phyloP scores from a whole-genome alignment of 805 yeast species.

The Cephaloascus fragrans region DNA sequence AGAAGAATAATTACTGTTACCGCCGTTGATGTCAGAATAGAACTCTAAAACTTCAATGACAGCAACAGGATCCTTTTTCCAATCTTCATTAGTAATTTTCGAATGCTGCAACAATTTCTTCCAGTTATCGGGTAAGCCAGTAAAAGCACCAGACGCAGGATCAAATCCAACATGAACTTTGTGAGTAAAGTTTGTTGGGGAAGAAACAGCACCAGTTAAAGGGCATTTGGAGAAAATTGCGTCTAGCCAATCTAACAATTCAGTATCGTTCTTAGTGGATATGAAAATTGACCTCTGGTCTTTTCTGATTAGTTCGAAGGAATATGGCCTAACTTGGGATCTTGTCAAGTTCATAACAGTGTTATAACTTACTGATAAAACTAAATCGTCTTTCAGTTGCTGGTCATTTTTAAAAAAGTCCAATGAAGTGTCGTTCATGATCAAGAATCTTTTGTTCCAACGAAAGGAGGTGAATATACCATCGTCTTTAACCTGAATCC shows the following conservation, averaged over 20 bases:
- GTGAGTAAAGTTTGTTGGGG: constrained; percentile 92
- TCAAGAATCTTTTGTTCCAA: constrained; percentile 86
- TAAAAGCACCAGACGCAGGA: constrained; percentile 56
- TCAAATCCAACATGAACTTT: constrained; percentile 85
- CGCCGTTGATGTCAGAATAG: constrained; percentile 37
- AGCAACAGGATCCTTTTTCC: constrained; percentile 55
- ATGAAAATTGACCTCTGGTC: constrained; percentile 56
- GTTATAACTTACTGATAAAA: constrained; percentile 43
- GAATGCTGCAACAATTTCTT: constrained; percentile 45
- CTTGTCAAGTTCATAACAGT: constrained; percentile 57
- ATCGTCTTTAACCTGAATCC: constrained; percentile 90
- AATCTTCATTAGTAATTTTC: constrained; percentile 51
- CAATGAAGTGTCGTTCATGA: constrained; percentile 64
- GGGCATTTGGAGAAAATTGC: constrained; percentile 75
- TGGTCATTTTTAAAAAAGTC: constrained; percentile 65
- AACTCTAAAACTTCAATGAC: constrained; percentile 53
- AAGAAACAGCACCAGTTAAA: constrained; percentile 55
- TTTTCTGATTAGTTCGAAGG: constrained; percentile 68
- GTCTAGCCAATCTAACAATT: constrained; percentile 84
- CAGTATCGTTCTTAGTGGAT: constrained; percentile 69
- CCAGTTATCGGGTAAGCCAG: constrained; percentile 52
- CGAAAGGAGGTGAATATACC: constrained; percentile 73
- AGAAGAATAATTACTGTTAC: constrained; percentile 19
- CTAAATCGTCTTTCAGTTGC: constrained; percentile 30
- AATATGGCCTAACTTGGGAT: constrained; percentile 63